Evolutionary conservation across 148 eudicot genomes (phyloP).

Genomic region (Rhododendron vialii): DNA sequence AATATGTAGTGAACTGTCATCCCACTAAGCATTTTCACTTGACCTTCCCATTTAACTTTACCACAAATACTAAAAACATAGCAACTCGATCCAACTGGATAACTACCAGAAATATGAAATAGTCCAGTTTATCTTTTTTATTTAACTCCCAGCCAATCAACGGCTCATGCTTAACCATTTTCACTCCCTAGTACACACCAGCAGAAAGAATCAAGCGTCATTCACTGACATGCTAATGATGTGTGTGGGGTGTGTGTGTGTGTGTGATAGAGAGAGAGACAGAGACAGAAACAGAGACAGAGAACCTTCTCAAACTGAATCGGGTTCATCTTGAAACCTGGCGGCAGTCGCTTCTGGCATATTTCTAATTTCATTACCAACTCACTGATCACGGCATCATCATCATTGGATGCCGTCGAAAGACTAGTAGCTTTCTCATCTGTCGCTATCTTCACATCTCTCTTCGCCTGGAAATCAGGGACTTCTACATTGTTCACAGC

Average conservation of each 20-base stretch:
- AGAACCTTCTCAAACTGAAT: constrained; percentile 93
- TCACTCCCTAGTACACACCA: not conserved
- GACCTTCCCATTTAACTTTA: not conserved
- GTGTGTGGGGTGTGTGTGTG: not conserved
- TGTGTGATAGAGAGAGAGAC: not conserved
- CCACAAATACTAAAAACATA: not conserved
- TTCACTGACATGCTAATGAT: not conserved
- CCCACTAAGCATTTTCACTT: not conserved
- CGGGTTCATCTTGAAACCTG: constrained; percentile 77
- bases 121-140: not conserved
- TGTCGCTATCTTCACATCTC: constrained; percentile 70
- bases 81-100: not conserved
- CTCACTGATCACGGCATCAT: constrained; percentile 62
- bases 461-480: constrained; percentile 69
- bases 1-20: not conserved
- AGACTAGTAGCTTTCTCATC: constrained; percentile 77
- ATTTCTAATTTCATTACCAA: constrained; percentile 53
- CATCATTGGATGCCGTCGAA: constrained; percentile 70
- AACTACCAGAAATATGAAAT: not conserved
- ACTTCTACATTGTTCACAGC: constrained; percentile 62
- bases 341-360: constrained; percentile 34
- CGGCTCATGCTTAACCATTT: not conserved
- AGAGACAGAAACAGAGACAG: not conserved
- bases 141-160: not conserved
- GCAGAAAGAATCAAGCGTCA: not conserved